These are phyloP conservation scores for Sclerotinia subarctica DNA, from an alignment of 2,329 filamentous ascomycete species.

Conservation along the genomic window DNA sequence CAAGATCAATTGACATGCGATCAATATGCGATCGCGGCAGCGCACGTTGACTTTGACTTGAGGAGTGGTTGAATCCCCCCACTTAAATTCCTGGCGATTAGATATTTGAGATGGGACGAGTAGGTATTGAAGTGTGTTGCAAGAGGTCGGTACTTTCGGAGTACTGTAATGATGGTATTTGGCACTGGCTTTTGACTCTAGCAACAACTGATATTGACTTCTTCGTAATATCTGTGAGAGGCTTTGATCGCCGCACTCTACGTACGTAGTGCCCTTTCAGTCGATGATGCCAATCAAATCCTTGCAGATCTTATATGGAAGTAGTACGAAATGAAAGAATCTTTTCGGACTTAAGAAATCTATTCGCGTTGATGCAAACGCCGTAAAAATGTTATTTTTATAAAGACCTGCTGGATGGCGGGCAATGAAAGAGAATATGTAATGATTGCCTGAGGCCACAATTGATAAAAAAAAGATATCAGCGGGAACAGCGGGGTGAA, in stretches of 20 bases:
- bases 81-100: neutral
- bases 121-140: neutral
- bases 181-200: too few species aligned
- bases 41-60: neutral
- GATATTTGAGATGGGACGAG: neutral
- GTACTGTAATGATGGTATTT: neutral
- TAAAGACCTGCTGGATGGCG: neutral
- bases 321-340: neutral
- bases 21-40: neutral
- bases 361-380: neutral
- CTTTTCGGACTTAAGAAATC: conserved; percentile 9
- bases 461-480: neutral
- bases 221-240: neutral
- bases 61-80: neutral
- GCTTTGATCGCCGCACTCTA: neutral
- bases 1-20: neutral
- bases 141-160: neutral
- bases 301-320: neutral
- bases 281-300: conserved; percentile 6
- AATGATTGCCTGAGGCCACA: neutral
- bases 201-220: neutral
- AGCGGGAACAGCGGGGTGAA: neutral
- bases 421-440: neutral
- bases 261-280: neutral
- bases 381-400: neutral